Conservation (phyloP, 2,329 filamentous ascomycete genomes). For the Xylariaceae sp. region DNA sequence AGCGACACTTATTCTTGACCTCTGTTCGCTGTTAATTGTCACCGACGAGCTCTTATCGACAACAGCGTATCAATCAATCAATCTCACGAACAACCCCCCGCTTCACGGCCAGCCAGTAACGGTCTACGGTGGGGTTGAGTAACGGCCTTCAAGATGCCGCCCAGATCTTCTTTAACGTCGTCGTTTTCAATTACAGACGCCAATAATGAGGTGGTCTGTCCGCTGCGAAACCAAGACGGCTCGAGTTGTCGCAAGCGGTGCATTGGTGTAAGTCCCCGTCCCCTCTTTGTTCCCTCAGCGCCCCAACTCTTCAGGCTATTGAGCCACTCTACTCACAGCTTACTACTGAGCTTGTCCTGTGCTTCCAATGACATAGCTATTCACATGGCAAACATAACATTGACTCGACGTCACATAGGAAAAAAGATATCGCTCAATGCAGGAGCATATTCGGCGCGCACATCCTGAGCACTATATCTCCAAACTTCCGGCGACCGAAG, state of each 20-base stretch:
- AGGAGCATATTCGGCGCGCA: conserved; percentile 96
- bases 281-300: conserved; percentile 11
- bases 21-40: conserved; percentile 20
- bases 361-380: too few species aligned
- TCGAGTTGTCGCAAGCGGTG: conserved; percentile 97
- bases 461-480: conserved; percentile 97
- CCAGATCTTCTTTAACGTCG: conserved; percentile 78
- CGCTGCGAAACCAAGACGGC: conserved; percentile 91
- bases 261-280: conserved; percentile 76
- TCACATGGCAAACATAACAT: conserved; percentile 21
- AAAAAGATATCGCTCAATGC: conserved; percentile 96
- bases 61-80: conserved; percentile 20
- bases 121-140: conserved; percentile 49
- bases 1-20: conserved; percentile 16
- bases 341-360: too few species aligned
- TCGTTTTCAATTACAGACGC: conserved; percentile 90
- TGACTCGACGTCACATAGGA: conserved; percentile 54
- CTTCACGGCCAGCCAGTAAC: conserved; percentile 33
- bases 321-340: too few species aligned
- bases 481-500: conserved; percentile 95
- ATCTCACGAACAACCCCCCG: conserved; percentile 27
- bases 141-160: conserved; percentile 68
- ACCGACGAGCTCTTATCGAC: conserved; percentile 26
- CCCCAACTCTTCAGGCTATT: background rate
- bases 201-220: conserved; percentile 95